Base-by-base conservation (phyloP, 1,284 basidiomycete genomes). In the Ganoderma leucocontextum region DNA sequence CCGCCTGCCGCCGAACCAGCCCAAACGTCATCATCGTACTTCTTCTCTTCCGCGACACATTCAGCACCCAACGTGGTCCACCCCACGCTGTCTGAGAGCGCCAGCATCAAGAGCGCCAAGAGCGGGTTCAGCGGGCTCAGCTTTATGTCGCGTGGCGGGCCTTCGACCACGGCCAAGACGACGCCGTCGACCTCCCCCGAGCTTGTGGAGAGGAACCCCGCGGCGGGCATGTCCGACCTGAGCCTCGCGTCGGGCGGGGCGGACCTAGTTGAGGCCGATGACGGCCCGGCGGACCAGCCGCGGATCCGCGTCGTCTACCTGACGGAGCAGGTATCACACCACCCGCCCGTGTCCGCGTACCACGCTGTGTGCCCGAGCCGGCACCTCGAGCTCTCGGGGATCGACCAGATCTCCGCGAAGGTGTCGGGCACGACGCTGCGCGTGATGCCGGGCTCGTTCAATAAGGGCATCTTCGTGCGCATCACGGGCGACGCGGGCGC, bases 341-440 rank as follows among this genome's bases (percentile, higher is more conserved):
- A 99, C 76, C 98, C 97, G 0, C 97, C 97, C 1, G 89, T 99
- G 53, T 98, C 95, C 0, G 92, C 95, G 1, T 98, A 92, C 78
- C 91, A 90, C 74, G 94, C 94, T n/a, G 76, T 81, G 13, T 96
- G 94, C 78, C 94, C 95, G 0, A 83, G 88, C 64, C 87, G 89
- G 33, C 86, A 87, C n/a, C 78, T 96, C 59, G 90, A 94, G 75
- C 84, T 95, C 76, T 82, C 82, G 36, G 94, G 95, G 8, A 84
- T 96, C 62, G 97, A 99, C 83, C 98, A 99, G 82, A 95, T 99
- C 71, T 88, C 91, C 1, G 97, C 96, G 55, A 94, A 92, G 79
- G 91, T 97, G 0, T 93, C 94, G 13, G 94, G 95, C 25, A 95
- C 94, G 61, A 87, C 92, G 12, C 82, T 98, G 52, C 91, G 93